phyloP scores from a whole-genome alignment of 2,329 filamentous ascomycete genomes.

The Exophiala spinifera region DNA sequence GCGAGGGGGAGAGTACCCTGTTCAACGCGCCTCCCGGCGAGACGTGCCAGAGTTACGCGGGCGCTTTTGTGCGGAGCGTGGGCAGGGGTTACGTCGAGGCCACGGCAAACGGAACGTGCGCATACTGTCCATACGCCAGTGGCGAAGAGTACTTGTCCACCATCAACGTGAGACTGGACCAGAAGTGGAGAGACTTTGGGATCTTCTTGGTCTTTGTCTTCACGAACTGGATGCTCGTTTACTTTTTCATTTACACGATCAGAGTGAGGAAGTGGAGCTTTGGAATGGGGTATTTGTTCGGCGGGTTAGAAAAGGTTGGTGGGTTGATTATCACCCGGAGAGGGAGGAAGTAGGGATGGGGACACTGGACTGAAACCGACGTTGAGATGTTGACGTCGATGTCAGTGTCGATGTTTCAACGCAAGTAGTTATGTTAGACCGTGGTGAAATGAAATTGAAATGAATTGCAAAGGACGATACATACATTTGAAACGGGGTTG shows the following conservation, averaged over 20 bases:
- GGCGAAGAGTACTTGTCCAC: conserved; percentile 65
- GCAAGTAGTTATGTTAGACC: too few relatives aligned
- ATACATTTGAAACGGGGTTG: too few relatives aligned
- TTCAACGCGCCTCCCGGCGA: conserved; percentile 65
- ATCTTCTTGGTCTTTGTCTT: conserved; percentile 69
- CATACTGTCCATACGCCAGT: conserved; percentile 66
- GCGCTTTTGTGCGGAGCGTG: conserved; percentile 49
- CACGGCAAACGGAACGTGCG: conserved; percentile 57
- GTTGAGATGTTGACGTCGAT: too few relatives aligned
- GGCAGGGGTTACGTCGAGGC: conserved; percentile 58
- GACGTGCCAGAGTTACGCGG: conserved; percentile 65
- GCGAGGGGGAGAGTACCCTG: conserved; percentile 55
- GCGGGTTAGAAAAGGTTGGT: conserved; percentile 39
- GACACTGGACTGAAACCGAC: too few relatives aligned
- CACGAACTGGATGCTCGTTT: conserved; percentile 69
- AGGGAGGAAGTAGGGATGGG: too few relatives aligned
- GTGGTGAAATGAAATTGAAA: too few relatives aligned
- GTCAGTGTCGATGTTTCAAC: too few relatives aligned
- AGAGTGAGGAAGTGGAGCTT: conserved; percentile 69
- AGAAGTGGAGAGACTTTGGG: conserved; percentile 72
- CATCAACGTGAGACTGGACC: conserved; percentile 51
- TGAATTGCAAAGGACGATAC: too few relatives aligned
- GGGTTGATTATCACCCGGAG: too few relatives aligned
- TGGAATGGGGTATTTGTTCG: conserved; percentile 60
- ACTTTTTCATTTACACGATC: conserved; percentile 74